These are phyloP conservation scores for Colletotrichum tabaci DNA, from an alignment of 2,329 filamentous ascomycete species.

Conservation along the genomic window DNA sequence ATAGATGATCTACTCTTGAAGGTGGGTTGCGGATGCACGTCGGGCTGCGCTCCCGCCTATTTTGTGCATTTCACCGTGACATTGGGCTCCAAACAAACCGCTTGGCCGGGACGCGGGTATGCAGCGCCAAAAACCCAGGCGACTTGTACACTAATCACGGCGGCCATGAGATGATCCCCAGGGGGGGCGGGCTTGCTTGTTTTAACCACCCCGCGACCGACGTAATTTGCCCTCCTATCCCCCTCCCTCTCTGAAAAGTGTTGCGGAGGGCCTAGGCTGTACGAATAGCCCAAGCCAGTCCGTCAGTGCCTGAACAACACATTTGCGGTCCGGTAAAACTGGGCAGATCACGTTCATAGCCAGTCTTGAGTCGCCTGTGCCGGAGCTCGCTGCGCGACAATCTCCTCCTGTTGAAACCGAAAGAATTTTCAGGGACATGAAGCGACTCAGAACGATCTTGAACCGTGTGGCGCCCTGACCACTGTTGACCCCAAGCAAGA, in stretches of 20 bases:
- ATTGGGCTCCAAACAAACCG: conserved; percentile 11
- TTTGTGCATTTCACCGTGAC: conserved; percentile 3
- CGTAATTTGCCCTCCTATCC: not conserved
- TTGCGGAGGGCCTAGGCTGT: not conserved
- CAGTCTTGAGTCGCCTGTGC: not conserved
- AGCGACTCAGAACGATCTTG: conserved; percentile 23
- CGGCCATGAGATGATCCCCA: not conserved
- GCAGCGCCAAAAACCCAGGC: not conserved
- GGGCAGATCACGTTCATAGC: not conserved
- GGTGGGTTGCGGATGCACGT: conserved; percentile 15
- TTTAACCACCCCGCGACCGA: conserved; percentile 6
- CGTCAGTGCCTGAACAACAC: not conserved
- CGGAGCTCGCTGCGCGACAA: conserved; percentile 11
- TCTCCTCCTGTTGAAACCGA: conserved; percentile 38
- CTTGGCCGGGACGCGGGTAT: not conserved
- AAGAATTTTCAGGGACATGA: conserved; percentile 29
- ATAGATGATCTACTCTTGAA: not conserved
- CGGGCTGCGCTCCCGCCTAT: conserved; percentile 1
- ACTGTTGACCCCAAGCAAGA: not conserved
- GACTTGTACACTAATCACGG: not conserved
- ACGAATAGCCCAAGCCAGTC: not conserved
- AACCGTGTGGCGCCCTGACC: conserved; percentile 27
- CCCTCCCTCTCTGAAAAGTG: not conserved
- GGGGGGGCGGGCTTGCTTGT: conserved; percentile 3
- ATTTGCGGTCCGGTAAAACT: not conserved